phyloP scores from a whole-genome alignment of 2,329 filamentous ascomycete genomes.

The Scleromitrula shiraiana region DNA sequence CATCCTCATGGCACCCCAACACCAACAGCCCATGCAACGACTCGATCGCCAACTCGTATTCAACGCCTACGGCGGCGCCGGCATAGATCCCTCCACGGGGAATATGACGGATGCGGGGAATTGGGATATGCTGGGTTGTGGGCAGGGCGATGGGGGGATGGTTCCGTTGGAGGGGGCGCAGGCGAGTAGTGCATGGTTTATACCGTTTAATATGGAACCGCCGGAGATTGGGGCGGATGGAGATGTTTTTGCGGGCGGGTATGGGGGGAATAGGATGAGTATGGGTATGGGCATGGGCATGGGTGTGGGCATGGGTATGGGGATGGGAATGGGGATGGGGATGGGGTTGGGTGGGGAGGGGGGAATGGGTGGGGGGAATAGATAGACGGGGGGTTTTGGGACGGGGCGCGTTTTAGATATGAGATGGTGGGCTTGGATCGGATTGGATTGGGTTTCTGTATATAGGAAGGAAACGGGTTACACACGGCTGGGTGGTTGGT shows the following conservation, averaged over 20 bases:
- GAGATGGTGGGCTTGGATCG: neutral
- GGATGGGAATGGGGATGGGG: neutral
- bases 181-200: conserved; percentile 71
- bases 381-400: neutral
- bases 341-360: neutral
- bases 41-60: conserved; percentile 72
- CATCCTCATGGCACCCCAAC: conserved; percentile 38
- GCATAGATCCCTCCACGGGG: conserved; percentile 35
- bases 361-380: neutral
- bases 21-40: conserved; percentile 55
- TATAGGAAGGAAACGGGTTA: no score
- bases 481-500: no score
- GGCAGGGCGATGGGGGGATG: neutral
- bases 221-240: conserved; percentile 41
- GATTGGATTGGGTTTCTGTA: neutral
- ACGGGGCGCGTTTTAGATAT: neutral
- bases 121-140: no score
- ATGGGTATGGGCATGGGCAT: no score
- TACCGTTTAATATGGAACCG: conserved; percentile 87
- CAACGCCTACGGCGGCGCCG: conserved; percentile 59
- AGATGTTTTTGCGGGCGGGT: conserved; percentile 18
- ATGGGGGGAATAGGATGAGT: neutral
- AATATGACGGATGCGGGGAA: conserved; percentile 10
- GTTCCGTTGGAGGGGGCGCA: conserved; percentile 31
- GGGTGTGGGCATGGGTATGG: neutral